These are phyloP conservation scores for Phytophthora hibernalis DNA, from an alignment of 352 stramenopile genomes.

Conservation along the genomic window DNA sequence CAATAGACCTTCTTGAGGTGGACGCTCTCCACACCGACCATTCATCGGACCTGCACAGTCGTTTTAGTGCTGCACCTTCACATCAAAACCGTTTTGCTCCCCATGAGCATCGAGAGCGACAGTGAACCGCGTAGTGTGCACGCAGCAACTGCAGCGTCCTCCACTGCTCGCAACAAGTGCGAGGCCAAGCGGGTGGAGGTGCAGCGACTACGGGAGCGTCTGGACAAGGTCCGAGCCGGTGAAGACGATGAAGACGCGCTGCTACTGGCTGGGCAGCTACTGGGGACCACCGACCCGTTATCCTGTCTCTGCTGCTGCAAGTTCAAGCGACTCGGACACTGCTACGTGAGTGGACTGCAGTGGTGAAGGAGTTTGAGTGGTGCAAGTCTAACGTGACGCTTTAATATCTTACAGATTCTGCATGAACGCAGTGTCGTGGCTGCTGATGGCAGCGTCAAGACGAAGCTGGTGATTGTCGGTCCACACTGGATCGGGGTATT, in stretches of 20 bases:
- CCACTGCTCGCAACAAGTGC: constrained; percentile 20
- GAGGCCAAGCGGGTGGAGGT: constrained; percentile 32
- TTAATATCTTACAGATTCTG: constrained; percentile 46
- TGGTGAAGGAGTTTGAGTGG: background rate
- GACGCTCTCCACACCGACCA: constrained; percentile 26
- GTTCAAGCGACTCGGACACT: constrained; percentile 57
- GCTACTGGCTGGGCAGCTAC: constrained; percentile 24
- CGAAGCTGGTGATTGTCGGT: constrained; percentile 62
- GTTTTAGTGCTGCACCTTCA: constrained; percentile 10
- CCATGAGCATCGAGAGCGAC: constrained; percentile 40
- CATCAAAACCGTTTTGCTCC: constrained; percentile 11
- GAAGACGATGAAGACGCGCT: constrained; percentile 38
- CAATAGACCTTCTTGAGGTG: constrained; percentile 39
- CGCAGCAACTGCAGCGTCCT: background rate
- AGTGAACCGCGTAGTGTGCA: constrained; percentile 16
- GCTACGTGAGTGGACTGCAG: constrained; percentile 34
- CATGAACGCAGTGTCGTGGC: constrained; percentile 44
- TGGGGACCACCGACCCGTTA: constrained; percentile 56
- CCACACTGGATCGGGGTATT: constrained; percentile 86
- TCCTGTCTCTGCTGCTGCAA: constrained; percentile 69
- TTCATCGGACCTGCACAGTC: constrained; percentile 5
- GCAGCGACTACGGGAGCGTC: constrained; percentile 24
- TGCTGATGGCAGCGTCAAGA: constrained; percentile 34
- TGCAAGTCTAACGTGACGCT: constrained; percentile 22
- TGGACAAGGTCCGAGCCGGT: constrained; percentile 27